These are phyloP conservation scores for Candolleomyces eurysporus DNA, from an alignment of 768 basidiomycete genomes.

Conservation along the genomic window DNA sequence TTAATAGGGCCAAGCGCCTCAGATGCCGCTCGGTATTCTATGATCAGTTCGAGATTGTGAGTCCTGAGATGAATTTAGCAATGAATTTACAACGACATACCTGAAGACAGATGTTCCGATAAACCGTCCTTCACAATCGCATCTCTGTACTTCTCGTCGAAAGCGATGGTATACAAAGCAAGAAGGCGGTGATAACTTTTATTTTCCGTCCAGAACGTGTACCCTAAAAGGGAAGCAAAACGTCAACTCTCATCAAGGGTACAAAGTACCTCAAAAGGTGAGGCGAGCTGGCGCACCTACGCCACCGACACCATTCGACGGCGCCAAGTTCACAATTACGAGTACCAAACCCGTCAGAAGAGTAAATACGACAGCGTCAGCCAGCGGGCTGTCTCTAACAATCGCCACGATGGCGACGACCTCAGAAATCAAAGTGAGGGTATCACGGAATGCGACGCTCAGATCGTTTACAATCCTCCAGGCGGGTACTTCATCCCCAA, in stretches of 20 bases:
- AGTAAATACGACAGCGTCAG: constrained; percentile 23
- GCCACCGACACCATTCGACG: constrained; percentile 32
- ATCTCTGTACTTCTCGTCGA: constrained; percentile 30
- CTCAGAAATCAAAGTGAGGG: constrained; percentile 26
- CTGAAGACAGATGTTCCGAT: constrained; percentile 24
- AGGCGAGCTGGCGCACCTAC: constrained; percentile 28
- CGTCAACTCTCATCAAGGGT: background rate
- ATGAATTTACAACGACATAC: constrained; percentile 18
- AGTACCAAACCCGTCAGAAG: constrained; percentile 27
- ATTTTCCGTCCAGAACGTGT: constrained; percentile 38
- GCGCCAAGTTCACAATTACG: constrained; percentile 28
- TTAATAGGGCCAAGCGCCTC: constrained; percentile 27
- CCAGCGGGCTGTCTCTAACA: constrained; percentile 12
- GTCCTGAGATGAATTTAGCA: background rate
- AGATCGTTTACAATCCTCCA: constrained; percentile 27
- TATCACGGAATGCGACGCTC: constrained; percentile 17
- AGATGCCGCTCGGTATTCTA: constrained; percentile 37
- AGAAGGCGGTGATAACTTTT: constrained; percentile 33
- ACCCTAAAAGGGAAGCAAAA: constrained; percentile 23
- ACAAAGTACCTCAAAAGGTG: background rate
- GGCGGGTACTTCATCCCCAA: constrained; percentile 33
- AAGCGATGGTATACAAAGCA: constrained; percentile 36
- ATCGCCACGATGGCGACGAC: constrained; percentile 18
- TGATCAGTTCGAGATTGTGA: background rate
- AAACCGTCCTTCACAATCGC: constrained; percentile 38